phyloP scores from a whole-genome alignment of 2,329 filamentous ascomycete genomes.

The Aspergillus pseudonomiae region DNA sequence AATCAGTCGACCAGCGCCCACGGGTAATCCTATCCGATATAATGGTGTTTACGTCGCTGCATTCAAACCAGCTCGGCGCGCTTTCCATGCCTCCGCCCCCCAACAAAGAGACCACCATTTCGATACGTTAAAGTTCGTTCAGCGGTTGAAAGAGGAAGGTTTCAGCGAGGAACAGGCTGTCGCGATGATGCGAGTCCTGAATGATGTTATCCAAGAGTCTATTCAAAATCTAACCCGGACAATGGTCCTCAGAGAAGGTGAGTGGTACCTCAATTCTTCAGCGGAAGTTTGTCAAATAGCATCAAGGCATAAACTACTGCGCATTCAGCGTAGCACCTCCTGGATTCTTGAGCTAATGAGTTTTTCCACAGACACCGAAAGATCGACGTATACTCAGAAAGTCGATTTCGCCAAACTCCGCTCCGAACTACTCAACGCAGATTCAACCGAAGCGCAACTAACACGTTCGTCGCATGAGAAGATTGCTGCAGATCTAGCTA shows the following conservation, averaged over 20 bases:
- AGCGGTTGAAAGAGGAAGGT: conserved; percentile 83
- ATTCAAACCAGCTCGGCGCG: conserved; percentile 45
- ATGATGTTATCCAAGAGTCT: conserved; percentile 96
- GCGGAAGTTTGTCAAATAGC: not conserved
- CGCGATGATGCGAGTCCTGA: conserved; percentile 97
- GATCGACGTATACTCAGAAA: conserved; percentile 73
- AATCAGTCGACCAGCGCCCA: conserved; percentile 17
- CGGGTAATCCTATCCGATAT: conserved; percentile 42
- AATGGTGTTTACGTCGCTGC: conserved; percentile 53
- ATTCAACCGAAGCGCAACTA: conserved; percentile 86
- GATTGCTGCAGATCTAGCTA: conserved; percentile 90
- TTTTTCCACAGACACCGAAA: conserved; percentile 46
- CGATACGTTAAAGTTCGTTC: conserved; percentile 96
- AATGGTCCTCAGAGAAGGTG: conserved; percentile 95
- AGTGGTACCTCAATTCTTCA: conserved; percentile 33
- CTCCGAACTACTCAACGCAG: conserved; percentile 87
- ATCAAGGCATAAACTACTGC: not conserved
- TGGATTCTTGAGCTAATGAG: not conserved
- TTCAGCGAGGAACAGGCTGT: conserved; percentile 95
- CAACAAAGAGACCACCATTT: conserved; percentile 85
- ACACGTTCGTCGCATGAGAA: conserved; percentile 90
- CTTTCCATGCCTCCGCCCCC: conserved; percentile 67
- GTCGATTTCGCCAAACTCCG: conserved; percentile 98
- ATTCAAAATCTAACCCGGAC: conserved; percentile 97
- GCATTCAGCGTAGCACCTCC: conserved; percentile 3